These are phyloP conservation scores for Suillus occidentalis DNA, from an alignment of 768 basidiomycete species.

Conservation along the genomic window DNA sequence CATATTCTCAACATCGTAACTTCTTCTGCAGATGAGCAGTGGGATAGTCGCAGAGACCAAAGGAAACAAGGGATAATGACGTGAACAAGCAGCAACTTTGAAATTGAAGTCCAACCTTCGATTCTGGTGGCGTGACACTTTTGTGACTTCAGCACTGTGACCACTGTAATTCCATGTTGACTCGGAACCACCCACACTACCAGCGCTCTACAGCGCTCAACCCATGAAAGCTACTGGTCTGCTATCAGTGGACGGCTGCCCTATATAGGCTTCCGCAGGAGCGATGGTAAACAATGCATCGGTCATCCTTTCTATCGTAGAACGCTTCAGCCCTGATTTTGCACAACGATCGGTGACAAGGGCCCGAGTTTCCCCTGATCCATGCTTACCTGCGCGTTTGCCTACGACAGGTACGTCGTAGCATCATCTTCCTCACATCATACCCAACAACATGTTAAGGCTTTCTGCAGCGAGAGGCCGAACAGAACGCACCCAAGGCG, in stretches of 20 bases:
- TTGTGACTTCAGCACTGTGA: background rate
- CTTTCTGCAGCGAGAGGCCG: conserved; percentile 73
- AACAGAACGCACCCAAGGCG: conserved; percentile 53
- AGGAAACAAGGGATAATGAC: background rate
- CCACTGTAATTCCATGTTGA: background rate
- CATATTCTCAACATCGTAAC: conserved; percentile 49
- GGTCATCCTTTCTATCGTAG: conserved; percentile 29
- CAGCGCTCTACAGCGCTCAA: background rate
- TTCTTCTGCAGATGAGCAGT: background rate
- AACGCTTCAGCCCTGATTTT: conserved; percentile 23
- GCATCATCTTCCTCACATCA: conserved; percentile 10
- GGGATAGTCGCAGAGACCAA: background rate
- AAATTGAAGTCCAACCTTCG: background rate
- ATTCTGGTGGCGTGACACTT: background rate
- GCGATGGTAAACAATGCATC: conserved; percentile 55
- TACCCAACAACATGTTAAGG: conserved; percentile 42
- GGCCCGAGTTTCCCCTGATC: conserved; percentile 44
- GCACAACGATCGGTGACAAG: conserved; percentile 31
- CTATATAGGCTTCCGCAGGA: conserved; percentile 1
- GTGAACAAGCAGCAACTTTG: background rate
- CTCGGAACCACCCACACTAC: background rate
- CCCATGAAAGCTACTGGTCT: background rate
- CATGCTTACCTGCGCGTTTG: conserved; percentile 68
- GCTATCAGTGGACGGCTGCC: background rate
- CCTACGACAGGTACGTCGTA: conserved; percentile 57